Percentiles rank a stretch among this genome's conserved stretches.
These are phyloP conservation scores for Starmerella floris DNA, from an alignment of 805 yeast species.

Conservation along the genomic window DNA sequence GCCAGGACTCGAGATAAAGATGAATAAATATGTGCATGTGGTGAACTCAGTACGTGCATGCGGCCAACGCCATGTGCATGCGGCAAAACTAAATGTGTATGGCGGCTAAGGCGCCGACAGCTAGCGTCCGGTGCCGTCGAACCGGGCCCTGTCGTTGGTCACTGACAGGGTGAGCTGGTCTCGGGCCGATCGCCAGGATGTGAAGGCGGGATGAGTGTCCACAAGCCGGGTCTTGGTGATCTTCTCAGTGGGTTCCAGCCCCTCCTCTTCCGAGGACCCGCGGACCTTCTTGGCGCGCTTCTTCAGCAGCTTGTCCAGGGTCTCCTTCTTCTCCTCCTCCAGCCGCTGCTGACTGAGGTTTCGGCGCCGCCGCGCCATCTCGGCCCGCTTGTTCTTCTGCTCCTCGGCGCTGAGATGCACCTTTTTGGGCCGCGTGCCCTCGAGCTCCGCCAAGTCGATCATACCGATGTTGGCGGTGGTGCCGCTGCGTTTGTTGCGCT, in stretches of 20 bases:
- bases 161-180: conserved; percentile 18
- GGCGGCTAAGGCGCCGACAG: too few relatives aligned
- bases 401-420: conserved; percentile 70
- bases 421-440: conserved; percentile 31
- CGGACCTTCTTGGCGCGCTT: conserved; percentile 45
- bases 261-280: conserved; percentile 13
- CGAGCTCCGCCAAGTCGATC: conserved; percentile 25
- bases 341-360: conserved; percentile 67
- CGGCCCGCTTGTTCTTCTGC: conserved; percentile 65
- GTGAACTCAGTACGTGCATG: too few relatives aligned
- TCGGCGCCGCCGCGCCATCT: conserved; percentile 75
- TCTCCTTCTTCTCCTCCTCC: conserved; percentile 88
- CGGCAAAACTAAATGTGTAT: too few relatives aligned
- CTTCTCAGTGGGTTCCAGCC: conserved; percentile 11
- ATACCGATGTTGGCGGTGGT: conserved; percentile 15
- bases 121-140: too few relatives aligned
- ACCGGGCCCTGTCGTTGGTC: conserved; percentile 17
- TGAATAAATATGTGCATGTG: too few relatives aligned
- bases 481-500: conserved; percentile 26
- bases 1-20: too few relatives aligned
- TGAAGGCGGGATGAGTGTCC: conserved; percentile 26
- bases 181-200: conserved; percentile 21
- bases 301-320: conserved; percentile 71
- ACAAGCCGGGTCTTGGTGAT: conserved; percentile 16
- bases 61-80: too few relatives aligned